A percentile compares a stretch with the other conserved stretches of the same genome.
Conservation (phyloP, 2,329 filamentous ascomycete genomes). For the Hirsutella minnesotensis region DNA sequence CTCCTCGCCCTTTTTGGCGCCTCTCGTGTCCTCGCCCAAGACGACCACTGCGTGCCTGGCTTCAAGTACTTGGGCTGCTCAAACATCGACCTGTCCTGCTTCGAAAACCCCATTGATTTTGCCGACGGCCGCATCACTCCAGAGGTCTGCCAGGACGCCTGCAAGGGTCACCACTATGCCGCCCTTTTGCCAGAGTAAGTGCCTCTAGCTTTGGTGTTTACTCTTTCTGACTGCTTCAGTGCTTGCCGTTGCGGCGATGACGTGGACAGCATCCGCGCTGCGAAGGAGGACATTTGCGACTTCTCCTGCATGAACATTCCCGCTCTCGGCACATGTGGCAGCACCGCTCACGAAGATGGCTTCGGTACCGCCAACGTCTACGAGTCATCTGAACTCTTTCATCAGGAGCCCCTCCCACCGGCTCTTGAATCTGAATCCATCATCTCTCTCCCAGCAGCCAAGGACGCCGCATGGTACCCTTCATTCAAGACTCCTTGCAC, state of each 20-base stretch:
- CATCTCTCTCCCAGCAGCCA: neutral
- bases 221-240: conserved; percentile 11
- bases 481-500: neutral
- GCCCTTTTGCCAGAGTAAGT: conserved; percentile 20
- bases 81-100: conserved; percentile 14
- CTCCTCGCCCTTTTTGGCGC: conserved; percentile 12
- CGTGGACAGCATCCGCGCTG: conserved; percentile 12
- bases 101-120: conserved; percentile 12
- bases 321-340: conserved; percentile 20
- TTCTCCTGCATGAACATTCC: conserved; percentile 16
- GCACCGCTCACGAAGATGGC: conserved; percentile 14
- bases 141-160: conserved; percentile 16
- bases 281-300: conserved; percentile 19
- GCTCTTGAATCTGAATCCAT: neutral
- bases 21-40: conserved; percentile 9
- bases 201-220: accelerated
- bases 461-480: conserved; percentile 2
- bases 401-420: neutral
- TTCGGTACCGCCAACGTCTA: conserved; percentile 21
- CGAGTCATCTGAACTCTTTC: conserved; percentile 7
- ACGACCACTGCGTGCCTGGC: conserved; percentile 9
- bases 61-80: conserved; percentile 17
- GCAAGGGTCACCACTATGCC: conserved; percentile 15
- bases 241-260: conserved; percentile 24
- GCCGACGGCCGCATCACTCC: conserved; percentile 11